These are phyloP conservation scores for Neopestalotiopsis rosae DNA, from an alignment of 2,329 filamentous ascomycete species.

Conservation along the genomic window DNA sequence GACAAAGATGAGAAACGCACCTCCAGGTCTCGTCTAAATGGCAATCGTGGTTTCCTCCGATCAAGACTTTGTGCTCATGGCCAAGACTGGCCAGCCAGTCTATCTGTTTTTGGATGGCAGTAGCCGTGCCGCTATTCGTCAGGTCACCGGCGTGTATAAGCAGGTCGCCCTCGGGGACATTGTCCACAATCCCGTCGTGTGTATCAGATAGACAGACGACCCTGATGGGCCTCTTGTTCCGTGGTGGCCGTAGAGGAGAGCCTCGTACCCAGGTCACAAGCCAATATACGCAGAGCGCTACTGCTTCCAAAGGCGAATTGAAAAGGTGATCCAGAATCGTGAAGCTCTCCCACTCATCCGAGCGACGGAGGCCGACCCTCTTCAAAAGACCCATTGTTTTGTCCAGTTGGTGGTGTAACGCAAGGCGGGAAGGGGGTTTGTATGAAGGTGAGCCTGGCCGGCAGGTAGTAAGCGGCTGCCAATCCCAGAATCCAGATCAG, in stretches of 20 bases:
- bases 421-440: neutral
- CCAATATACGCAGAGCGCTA: constrained; percentile 67
- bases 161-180: constrained; percentile 80
- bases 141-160: constrained; percentile 92
- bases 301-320: constrained; percentile 69
- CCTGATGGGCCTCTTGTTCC: constrained; percentile 63
- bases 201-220: constrained; percentile 93
- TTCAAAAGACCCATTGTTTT: constrained; percentile 50
- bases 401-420: neutral
- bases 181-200: constrained; percentile 65
- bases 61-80: constrained; percentile 79
- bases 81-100: constrained; percentile 80
- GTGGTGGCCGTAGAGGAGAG: constrained; percentile 62
- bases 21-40: constrained; percentile 71
- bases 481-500: neutral
- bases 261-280: constrained; percentile 72
- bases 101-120: constrained; percentile 80
- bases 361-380: constrained; percentile 53
- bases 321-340: constrained; percentile 68
- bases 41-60: constrained; percentile 89
- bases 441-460: neutral
- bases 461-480: neutral
- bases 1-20: neutral
- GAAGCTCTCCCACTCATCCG: constrained; percentile 51
- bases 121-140: constrained; percentile 72